Percentiles rank a stretch among this genome's conserved stretches.
phyloP scores from a whole-genome alignment of 257 asterid genomes.

The Knoxia roxburghii region DNA sequence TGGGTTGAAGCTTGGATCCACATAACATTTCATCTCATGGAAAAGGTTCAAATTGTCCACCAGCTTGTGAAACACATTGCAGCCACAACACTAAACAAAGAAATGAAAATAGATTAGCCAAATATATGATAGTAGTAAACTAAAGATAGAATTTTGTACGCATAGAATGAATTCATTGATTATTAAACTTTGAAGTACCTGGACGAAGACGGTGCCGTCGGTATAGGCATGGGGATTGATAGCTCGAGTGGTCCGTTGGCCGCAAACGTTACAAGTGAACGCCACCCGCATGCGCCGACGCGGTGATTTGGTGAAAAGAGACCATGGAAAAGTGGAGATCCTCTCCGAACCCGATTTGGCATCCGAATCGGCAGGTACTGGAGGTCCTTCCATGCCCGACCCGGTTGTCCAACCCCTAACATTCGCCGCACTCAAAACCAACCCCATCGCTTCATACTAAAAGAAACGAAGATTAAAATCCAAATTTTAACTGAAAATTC shows the following conservation, averaged over 20 bases:
- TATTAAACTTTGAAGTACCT: conserved; percentile 35
- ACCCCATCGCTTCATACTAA: conserved; percentile 93
- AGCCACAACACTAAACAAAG: conserved; percentile 75
- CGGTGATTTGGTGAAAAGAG: conserved; percentile 89
- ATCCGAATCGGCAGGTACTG: conserved; percentile 55
- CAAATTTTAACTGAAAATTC: neutral
- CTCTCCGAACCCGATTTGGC: conserved; percentile 35
- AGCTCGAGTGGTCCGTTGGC: conserved; percentile 96
- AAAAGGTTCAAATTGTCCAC: conserved; percentile 92
- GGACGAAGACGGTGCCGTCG: conserved; percentile 96
- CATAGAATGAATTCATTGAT: neutral
- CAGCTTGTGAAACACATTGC: conserved; percentile 88
- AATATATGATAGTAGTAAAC: too few relatives aligned
- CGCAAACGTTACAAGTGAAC: conserved; percentile 89
- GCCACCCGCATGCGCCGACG: conserved; percentile 95
- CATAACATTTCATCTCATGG: conserved; percentile 92
- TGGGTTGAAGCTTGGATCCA: conserved; percentile 75
- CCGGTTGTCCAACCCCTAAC: conserved; percentile 96
- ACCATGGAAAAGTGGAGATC: conserved; percentile 93
- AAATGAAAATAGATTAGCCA: neutral
- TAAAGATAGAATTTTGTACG: neutral
- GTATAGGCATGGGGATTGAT: conserved; percentile 97
- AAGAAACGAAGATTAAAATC: neutral
- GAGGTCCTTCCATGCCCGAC: conserved; percentile 90
- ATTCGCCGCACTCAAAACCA: conserved; percentile 73